Conservation (phyloP, 139 green algal genomes). For the Closterium sp. region DNA sequence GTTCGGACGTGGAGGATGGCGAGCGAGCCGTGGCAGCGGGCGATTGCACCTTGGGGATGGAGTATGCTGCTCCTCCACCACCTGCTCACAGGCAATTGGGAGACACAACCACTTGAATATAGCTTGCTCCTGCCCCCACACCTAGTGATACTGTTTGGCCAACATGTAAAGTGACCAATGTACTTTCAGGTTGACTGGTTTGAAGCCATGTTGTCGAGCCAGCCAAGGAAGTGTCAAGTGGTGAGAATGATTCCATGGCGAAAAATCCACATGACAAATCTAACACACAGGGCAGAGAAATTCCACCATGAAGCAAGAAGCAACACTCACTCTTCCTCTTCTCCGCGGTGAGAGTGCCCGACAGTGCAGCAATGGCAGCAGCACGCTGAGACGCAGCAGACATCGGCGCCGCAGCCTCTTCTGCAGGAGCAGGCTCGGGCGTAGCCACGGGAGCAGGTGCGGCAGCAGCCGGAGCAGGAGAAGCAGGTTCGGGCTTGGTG, state of each 20-base stretch:
- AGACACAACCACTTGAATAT: too few species aligned
- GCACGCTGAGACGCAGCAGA: constrained; percentile 24
- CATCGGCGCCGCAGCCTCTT: background rate
- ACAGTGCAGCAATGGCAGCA: constrained; percentile 33
- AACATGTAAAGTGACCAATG: too few species aligned
- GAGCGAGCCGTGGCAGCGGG: background rate
- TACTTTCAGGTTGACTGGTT: too few species aligned
- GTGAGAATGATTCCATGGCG: background rate
- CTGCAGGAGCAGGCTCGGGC: background rate
- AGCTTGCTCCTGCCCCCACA: too few species aligned
- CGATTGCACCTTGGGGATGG: background rate
- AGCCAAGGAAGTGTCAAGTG: background rate
- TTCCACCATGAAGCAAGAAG: background rate
- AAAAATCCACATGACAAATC: background rate
- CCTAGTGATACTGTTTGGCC: too few species aligned
- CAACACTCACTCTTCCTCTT: constrained; percentile 2
- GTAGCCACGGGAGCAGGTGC: background rate
- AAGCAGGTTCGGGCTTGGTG: background rate
- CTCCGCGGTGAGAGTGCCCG: constrained; percentile 23
- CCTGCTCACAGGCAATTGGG: background rate
- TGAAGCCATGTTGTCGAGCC: too few species aligned
- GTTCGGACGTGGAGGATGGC: background rate
- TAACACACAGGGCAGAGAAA: background rate
- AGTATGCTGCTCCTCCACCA: background rate
- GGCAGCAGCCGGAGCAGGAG: constrained; percentile 5